Conservation (phyloP, 164 flowering plant genomes). For the Dillenia turbinata region DNA sequence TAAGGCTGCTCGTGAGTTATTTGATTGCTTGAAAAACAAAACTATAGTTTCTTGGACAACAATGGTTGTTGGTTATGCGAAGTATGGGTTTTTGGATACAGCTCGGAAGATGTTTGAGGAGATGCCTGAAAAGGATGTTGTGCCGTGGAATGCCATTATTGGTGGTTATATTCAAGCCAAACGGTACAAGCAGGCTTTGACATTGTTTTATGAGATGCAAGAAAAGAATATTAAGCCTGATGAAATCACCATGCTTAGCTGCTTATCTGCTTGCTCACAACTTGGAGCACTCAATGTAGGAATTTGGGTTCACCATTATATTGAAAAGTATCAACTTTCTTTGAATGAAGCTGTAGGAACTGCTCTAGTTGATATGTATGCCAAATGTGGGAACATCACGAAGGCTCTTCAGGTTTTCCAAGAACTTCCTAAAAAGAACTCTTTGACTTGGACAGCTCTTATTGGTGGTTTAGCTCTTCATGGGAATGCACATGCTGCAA, state of each 20-base stretch:
- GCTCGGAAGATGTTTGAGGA: conserved; percentile 46
- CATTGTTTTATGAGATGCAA: conserved; percentile 62
- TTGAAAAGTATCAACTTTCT: conserved; percentile 38
- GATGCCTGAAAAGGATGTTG: conserved; percentile 58
- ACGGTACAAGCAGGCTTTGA: conserved; percentile 50
- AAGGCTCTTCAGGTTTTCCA: conserved; percentile 52
- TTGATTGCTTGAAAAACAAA: conserved; percentile 43
- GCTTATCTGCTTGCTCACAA: conserved; percentile 62
- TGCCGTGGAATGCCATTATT: conserved; percentile 74
- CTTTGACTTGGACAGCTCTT: conserved; percentile 65
- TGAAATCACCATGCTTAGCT: conserved; percentile 55
- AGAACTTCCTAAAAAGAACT: conserved; percentile 41
- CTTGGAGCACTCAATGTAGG: conserved; percentile 71
- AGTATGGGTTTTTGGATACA: conserved; percentile 32
- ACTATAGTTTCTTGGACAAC: conserved; percentile 63
- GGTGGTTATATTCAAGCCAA: conserved; percentile 55
- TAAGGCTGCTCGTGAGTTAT: conserved; percentile 37
- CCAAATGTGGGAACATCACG: conserved; percentile 62
- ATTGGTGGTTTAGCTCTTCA: conserved; percentile 69
- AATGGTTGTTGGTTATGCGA: conserved; percentile 53
- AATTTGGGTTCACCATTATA: conserved; percentile 56
- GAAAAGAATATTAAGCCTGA: conserved; percentile 37
- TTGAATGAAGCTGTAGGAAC: conserved; percentile 53
- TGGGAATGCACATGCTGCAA: conserved; percentile 50
- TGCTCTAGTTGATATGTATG: conserved; percentile 76